Evolutionary conservation across 1,284 basidiomycete genomes (phyloP).

Genomic region (Austroboletus rostrupii): DNA sequence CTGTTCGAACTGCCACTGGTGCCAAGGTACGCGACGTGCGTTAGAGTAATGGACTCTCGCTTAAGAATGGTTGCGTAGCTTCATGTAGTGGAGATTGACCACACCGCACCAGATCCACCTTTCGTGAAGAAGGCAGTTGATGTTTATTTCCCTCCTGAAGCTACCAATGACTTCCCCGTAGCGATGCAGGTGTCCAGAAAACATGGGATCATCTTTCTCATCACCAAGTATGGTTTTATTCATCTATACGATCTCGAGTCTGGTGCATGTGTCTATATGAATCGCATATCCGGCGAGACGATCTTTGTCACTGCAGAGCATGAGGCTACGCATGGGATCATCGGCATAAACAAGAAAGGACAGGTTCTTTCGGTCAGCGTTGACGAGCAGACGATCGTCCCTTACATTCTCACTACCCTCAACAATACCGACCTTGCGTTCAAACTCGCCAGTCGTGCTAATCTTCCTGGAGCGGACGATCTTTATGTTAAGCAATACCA

Average conservation of each 20-base stretch:
- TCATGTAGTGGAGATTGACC: constrained; percentile 98
- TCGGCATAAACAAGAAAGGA: constrained; percentile 99
- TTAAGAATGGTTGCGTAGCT: constrained; percentile 52
- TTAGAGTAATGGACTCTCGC: constrained; percentile 10
- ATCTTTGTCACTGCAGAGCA: constrained; percentile 99
- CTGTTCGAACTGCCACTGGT: constrained; percentile 91
- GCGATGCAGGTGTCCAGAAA: constrained; percentile 98
- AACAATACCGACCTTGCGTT: constrained; percentile 99
- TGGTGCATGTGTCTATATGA: constrained; percentile 99
- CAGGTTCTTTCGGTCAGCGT: constrained; percentile 97
- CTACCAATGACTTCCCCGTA: constrained; percentile 99
- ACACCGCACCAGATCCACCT: constrained; percentile 90
- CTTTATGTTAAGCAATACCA: constrained; percentile 96
- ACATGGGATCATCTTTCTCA: constrained; percentile 96
- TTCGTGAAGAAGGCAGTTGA: constrained; percentile 99
- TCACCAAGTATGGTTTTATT: constrained; percentile 99
- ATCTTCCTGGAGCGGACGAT: constrained; percentile 96
- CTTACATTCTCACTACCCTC: constrained; percentile 89
- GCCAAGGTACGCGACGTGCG: constrained; percentile 74
- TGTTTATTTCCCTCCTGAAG: constrained; percentile 99
- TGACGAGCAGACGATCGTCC: constrained; percentile 94
- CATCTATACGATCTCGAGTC: constrained; percentile 98
- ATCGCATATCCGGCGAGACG: constrained; percentile 98
- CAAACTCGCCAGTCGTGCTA: constrained; percentile 96
- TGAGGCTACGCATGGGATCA: constrained; percentile 91